phyloP scores from a whole-genome alignment of 495 filamentous ascomycete species.

The Aspergillus steynii region DNA sequence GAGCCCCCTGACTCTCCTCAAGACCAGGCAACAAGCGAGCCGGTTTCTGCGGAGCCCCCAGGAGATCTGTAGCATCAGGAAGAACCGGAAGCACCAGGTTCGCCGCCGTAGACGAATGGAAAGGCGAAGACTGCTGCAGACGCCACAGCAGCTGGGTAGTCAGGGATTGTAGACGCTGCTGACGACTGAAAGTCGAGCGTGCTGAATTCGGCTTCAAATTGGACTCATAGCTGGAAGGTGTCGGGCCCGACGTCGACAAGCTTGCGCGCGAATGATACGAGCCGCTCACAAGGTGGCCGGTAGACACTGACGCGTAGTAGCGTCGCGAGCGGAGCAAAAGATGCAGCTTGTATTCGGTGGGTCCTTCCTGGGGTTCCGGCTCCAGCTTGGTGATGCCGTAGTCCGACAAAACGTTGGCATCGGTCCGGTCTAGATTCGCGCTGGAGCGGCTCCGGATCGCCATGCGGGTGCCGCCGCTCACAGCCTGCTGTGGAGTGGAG shows the following conservation, averaged over 20 bases:
- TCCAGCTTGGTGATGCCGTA: conserved; percentile 75
- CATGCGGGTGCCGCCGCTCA: conserved; percentile 23
- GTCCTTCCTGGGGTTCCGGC: conserved; percentile 90
- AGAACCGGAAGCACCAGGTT: conserved; percentile 72
- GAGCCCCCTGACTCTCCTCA: conserved; percentile 86
- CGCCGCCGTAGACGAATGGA: conserved; percentile 74
- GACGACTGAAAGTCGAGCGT: conserved; percentile 55
- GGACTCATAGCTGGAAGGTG: conserved; percentile 28
- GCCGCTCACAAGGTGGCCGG: conserved; percentile 58
- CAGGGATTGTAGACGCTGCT: conserved; percentile 82
- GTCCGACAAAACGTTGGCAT: conserved; percentile 58
- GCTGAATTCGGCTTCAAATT: conserved; percentile 26
- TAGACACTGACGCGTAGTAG: conserved; percentile 64
- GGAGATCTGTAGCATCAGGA: conserved; percentile 58
- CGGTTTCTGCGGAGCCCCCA: conserved; percentile 57
- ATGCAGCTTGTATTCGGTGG: conserved; percentile 95
- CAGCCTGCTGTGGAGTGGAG: conserved; percentile 37
- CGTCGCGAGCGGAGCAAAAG: conserved; percentile 79
- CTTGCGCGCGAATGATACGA: conserved; percentile 56
- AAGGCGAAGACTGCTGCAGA: conserved; percentile 89
- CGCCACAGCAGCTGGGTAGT: conserved; percentile 96
- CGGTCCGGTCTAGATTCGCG: conserved; percentile 29
- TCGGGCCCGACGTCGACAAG: conserved; percentile 22
- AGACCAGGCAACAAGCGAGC: conserved; percentile 73
- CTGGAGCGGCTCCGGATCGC: conserved; percentile 30